Evolutionary conservation across 2,329 filamentous ascomycete species (phyloP).

Genomic region (Talaromyces sp.): DNA sequence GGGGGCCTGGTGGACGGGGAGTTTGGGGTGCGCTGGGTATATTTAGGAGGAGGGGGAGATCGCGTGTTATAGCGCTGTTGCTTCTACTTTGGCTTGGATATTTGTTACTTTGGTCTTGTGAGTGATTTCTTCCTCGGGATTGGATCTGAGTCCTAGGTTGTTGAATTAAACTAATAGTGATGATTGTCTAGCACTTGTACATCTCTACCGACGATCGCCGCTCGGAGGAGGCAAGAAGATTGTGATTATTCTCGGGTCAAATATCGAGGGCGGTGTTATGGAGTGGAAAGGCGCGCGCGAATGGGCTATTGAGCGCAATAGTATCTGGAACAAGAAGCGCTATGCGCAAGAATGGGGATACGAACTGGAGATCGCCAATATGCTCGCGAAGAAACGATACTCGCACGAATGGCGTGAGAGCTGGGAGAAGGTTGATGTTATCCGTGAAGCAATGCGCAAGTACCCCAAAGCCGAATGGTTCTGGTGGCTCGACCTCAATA

Average conservation of each 20-base stretch:
- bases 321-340: constrained; percentile 89
- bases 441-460: constrained; percentile 85
- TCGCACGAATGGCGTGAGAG: constrained; percentile 99
- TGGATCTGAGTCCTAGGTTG: background rate
- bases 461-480: constrained; percentile 98
- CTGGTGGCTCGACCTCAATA: constrained; percentile 98
- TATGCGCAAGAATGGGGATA: constrained; percentile 91
- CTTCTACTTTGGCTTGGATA: constrained; percentile 64
- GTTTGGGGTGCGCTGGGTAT: constrained; percentile 40
- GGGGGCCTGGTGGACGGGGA: constrained; percentile 36
- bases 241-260: constrained; percentile 90
- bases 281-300: constrained; percentile 97
- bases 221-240: constrained; percentile 87
- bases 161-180: too few species aligned
- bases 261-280: constrained; percentile 96
- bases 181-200: constrained; percentile 46
- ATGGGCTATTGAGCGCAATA: constrained; percentile 98
- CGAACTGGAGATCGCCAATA: constrained; percentile 92
- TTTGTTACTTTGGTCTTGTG: constrained; percentile 74
- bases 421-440: constrained; percentile 97
- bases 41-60: constrained; percentile 67
- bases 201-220: constrained; percentile 69
- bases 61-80: constrained; percentile 63
- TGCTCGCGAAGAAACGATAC: constrained; percentile 98
- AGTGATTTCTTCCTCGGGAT: constrained; percentile 39